A percentile compares a stretch with the other conserved stretches of the same genome.
These are phyloP conservation scores for Russula emetica DNA, from an alignment of 768 basidiomycete species.

Conservation along the genomic window DNA sequence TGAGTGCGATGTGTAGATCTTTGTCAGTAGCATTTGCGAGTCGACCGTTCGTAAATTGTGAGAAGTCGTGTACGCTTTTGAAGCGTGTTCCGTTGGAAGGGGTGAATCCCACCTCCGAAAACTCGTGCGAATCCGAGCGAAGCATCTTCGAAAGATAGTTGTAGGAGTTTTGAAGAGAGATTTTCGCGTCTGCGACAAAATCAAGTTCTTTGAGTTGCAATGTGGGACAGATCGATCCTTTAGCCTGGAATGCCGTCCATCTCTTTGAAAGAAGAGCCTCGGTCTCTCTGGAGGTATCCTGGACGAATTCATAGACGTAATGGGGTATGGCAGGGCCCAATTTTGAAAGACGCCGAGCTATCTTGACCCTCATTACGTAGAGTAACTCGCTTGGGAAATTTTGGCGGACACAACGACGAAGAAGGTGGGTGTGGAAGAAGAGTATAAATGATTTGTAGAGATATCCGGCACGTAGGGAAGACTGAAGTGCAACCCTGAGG, in stretches of 20 bases:
- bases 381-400: slow-evolving; percentile 34
- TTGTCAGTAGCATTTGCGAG: background rate
- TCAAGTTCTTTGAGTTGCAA: background rate
- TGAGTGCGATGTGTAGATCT: slow-evolving; percentile 6
- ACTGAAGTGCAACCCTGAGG: slow-evolving; percentile 43
- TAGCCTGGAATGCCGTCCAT: slow-evolving; percentile 12
- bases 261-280: slow-evolving; percentile 6
- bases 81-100: background rate
- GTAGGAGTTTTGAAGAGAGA: slow-evolving; percentile 7
- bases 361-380: slow-evolving; percentile 32
- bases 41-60: background rate
- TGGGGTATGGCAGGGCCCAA: slow-evolving; percentile 16
- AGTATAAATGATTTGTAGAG: slow-evolving; percentile 49
- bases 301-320: background rate
- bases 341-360: slow-evolving; percentile 29
- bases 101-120: background rate
- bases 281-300: background rate
- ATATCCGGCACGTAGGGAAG: slow-evolving; percentile 23
- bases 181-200: background rate
- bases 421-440: slow-evolving; percentile 33
- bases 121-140: background rate
- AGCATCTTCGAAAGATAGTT: slow-evolving; percentile 10
- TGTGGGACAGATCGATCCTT: background rate
- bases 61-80: background rate
- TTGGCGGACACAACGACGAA: slow-evolving; percentile 27